phyloP scores from a whole-genome alignment of 257 asterid genomes.

The Jasminum sambac region DNA sequence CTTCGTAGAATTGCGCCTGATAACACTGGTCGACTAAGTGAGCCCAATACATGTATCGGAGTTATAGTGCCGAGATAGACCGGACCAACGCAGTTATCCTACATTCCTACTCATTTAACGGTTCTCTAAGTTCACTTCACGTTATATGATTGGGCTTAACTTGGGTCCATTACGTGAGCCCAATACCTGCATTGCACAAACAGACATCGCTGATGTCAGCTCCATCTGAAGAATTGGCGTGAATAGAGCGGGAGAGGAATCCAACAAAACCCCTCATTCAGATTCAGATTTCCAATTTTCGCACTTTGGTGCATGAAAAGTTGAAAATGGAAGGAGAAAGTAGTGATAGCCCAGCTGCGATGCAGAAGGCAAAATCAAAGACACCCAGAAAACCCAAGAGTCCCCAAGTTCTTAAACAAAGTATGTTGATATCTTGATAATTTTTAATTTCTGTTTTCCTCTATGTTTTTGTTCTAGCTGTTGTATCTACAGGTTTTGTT shows the following conservation, averaged over 20 bases:
- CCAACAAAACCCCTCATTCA: not conserved
- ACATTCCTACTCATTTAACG: too few species aligned
- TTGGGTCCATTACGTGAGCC: not conserved
- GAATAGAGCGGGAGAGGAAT: constrained; percentile 24
- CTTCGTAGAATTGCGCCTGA: too few species aligned
- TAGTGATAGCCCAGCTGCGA: constrained; percentile 51
- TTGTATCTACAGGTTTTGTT: not conserved
- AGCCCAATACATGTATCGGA: too few species aligned
- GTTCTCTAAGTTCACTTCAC: too few species aligned
- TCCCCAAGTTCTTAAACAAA: constrained; percentile 68
- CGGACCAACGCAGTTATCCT: too few species aligned
- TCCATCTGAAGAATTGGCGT: not conserved
- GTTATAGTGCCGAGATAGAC: too few species aligned
- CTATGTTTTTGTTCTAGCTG: not conserved
- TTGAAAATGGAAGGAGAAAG: constrained; percentile 55
- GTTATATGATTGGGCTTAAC: too few species aligned
- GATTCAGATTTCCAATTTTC: not conserved
- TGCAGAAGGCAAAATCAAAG: constrained; percentile 58
- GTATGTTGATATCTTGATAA: constrained; percentile 28
- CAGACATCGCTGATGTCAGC: not conserved
- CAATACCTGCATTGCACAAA: not conserved
- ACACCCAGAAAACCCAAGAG: constrained; percentile 65
- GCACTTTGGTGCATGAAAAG: not conserved
- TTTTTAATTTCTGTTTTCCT: not conserved
- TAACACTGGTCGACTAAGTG: too few species aligned